Evolutionary conservation across 2,329 filamentous ascomycete species (phyloP), one percentile per base, ranked within the genome.

Genomic region (Aspergillus carbonarius): DNA sequence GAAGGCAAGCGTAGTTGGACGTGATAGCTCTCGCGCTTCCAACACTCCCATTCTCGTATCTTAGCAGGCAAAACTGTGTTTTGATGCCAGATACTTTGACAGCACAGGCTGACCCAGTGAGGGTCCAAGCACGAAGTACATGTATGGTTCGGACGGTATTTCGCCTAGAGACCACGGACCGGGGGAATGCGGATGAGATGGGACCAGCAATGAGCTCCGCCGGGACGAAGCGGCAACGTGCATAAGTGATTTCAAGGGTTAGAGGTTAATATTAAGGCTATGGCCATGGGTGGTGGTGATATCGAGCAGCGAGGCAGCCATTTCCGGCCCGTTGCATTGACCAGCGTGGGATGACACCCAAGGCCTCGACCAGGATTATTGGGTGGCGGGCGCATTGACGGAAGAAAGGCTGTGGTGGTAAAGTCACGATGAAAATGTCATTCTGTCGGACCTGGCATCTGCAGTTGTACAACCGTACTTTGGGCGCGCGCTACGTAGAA

Each of bases 271-370:
- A 35, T 25, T 4, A 47, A 32, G 44, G 27, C 49, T 40, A 46
- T 23, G 23, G 42, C 7, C 25, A 47, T 15, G 42, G 44, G 23
- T 17, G 44, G 34, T 34, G 54, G 44, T 50, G 27, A n/a, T 17
- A 35, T 40, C 20, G 23, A n/a, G 35, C 44, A 17, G 39, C 17
- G 39, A 42, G 39, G 39, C 39, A 42, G 39, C 42, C 40, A 48
- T 44, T 9, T 55, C 53, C 46, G 42, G 52, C 18, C 40, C 52
- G 52, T 34, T 55, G 54, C 54, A 40, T 39, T 37, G 32, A 27
- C 44, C 44, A 49, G 44, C 54, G 54, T 56, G 54, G 46, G 54
- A 56, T 56, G 54, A 50, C 42, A 42, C 47, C 47, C 17, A 23
- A 18, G 34, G 15, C 15, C 25, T 30, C 13, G 20, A 42, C 34